Conservation (phyloP, 2,329 filamentous ascomycete genomes). For the Hymenoscyphus salicellus region DNA sequence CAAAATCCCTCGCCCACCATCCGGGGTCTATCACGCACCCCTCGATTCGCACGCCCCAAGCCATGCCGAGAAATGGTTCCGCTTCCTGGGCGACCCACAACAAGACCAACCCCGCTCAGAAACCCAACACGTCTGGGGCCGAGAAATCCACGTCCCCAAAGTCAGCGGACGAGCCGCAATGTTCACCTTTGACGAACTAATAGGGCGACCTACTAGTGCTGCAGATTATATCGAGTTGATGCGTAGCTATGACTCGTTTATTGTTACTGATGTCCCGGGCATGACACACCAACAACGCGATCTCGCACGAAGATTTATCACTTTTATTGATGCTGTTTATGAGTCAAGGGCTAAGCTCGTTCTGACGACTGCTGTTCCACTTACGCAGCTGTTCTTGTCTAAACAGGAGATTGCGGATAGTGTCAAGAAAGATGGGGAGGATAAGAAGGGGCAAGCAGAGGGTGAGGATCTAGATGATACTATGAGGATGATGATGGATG, state of each 20-base stretch:
- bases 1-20: conserved; percentile 89
- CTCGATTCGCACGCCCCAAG: conserved; percentile 72
- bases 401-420: conserved; percentile 64
- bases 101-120: conserved; percentile 72
- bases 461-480: conserved; percentile 54
- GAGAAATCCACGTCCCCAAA: conserved; percentile 80
- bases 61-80: conserved; percentile 94
- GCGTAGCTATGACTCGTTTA: conserved; percentile 85
- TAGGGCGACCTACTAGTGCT: conserved; percentile 82
- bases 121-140: conserved; percentile 84
- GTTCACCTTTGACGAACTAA: conserved; percentile 91
- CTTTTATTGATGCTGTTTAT: conserved; percentile 95
- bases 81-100: conserved; percentile 82
- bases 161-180: conserved; percentile 85
- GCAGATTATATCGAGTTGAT: conserved; percentile 94
- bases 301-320: conserved; percentile 89
- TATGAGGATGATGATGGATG: conserved; percentile 81
- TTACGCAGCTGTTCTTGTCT: conserved; percentile 82
- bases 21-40: conserved; percentile 89
- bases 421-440: conserved; percentile 45
- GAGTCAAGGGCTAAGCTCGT: conserved; percentile 92
- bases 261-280: conserved; percentile 84
- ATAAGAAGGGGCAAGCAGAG: conserved; percentile 41
- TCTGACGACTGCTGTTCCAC: conserved; percentile 80
- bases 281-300: conserved; percentile 88